Conservation (phyloP, 495 filamentous ascomycete genomes). For the Copromyces sp. region DNA sequence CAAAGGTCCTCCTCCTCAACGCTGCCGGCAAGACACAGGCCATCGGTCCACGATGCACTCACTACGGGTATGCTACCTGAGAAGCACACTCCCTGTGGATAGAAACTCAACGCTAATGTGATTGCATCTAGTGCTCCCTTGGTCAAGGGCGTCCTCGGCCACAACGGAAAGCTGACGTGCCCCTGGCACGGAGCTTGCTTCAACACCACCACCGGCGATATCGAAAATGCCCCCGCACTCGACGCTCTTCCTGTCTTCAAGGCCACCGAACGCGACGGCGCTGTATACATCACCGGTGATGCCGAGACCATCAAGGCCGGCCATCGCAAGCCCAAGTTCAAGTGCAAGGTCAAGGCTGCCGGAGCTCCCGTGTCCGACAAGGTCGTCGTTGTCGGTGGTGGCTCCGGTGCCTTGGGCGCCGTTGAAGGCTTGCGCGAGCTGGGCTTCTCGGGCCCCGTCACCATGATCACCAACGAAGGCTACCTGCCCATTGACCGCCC, state of each 20-base stretch:
- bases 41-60: slow-evolving; percentile 78
- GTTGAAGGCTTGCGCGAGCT: slow-evolving; percentile 72
- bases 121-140: slow-evolving; percentile 51
- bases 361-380: slow-evolving; percentile 52
- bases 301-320: slow-evolving; percentile 70
- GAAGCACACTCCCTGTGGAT: no score
- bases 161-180: slow-evolving; percentile 77
- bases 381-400: slow-evolving; percentile 83
- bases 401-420: slow-evolving; percentile 69
- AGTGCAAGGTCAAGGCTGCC: slow-evolving; percentile 41
- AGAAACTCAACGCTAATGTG: not conserved
- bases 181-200: slow-evolving; percentile 98
- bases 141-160: slow-evolving; percentile 69
- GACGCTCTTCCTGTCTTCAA: slow-evolving; percentile 76
- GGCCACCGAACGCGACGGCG: slow-evolving; percentile 64
- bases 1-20: slow-evolving; percentile 78
- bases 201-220: slow-evolving; percentile 75
- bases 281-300: slow-evolving; percentile 74
- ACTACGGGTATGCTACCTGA: slow-evolving; percentile 48
- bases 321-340: slow-evolving; percentile 59
- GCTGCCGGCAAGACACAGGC: slow-evolving; percentile 65
- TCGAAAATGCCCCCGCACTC: slow-evolving; percentile 87
- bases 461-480: slow-evolving; percentile 74
- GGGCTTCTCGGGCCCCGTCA: slow-evolving; percentile 72
- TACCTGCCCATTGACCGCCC: slow-evolving; percentile 84